Evolutionary conservation across 1,284 basidiomycete genomes (phyloP).

Genomic region (Melampsora americana): DNA sequence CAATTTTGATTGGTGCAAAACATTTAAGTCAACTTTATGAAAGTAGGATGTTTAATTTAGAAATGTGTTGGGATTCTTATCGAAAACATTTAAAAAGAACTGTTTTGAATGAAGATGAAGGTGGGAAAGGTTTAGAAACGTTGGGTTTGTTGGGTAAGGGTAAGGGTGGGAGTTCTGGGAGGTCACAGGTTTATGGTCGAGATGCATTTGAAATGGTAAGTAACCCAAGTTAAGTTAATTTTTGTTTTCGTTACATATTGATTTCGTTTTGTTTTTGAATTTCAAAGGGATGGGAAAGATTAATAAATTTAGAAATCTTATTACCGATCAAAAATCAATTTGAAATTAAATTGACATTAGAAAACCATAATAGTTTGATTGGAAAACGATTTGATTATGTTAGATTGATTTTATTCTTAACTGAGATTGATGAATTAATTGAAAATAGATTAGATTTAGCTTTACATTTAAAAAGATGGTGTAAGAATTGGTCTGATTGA

Average conservation of each 20-base stretch:
- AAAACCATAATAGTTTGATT: no score
- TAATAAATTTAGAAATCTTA: no score
- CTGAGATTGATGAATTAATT: constrained; percentile 16
- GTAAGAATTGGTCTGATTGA: constrained; percentile 38
- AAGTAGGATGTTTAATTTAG: constrained; percentile 28
- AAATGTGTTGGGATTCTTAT: constrained; percentile 30
- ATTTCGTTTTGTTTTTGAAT: no score
- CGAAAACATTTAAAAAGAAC: constrained; percentile 23
- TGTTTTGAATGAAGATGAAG: no score
- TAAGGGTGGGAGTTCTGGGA: no score
- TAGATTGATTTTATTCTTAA: background rate
- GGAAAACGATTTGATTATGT: no score
- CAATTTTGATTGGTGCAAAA: constrained; percentile 22
- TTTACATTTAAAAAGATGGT: constrained; percentile 21
- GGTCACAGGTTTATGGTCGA: constrained; percentile 33
- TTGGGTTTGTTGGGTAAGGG: no score
- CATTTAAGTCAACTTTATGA: constrained; percentile 11
- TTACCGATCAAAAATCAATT: no score
- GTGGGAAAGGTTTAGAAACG: no score
- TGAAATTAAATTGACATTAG: no score
- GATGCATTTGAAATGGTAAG: constrained; percentile 34
- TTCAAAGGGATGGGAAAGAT: no score
- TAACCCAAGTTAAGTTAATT: background rate
- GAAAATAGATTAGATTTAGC: constrained; percentile 9
- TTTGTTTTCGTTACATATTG: background rate